Evolutionary conservation across 257 asterid species (phyloP), one percentile per base, ranked within the genome.

Genomic region (Catharanthus roseus): DNA sequence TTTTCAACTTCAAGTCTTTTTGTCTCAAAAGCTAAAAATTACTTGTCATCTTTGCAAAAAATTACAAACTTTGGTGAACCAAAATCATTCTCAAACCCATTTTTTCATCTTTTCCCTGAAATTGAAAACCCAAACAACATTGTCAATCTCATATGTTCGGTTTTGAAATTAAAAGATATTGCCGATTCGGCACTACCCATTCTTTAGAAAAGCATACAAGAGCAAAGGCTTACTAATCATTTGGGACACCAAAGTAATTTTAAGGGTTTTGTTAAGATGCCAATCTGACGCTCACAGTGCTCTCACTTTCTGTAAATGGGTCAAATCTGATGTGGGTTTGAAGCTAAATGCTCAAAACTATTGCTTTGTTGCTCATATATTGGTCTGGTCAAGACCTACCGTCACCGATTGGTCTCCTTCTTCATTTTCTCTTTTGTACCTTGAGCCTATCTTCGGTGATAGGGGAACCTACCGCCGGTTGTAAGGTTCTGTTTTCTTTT

Each of bases 341-440:
- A 49, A 76, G 54, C 85, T 80, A 34, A 73, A 72, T 81, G 69
- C 83, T 10, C 85, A 74, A 24, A 84, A 82, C 66, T 86, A 73
- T 77, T 91, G 91, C 78, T 77, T 84, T 77, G 64, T 89, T 72
- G 67, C 86, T 69, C 97, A 93, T 72, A 81, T 85, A 75, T 73
- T 93, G 81, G 90, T 86, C n/a, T 93, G 95, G 96, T 81, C 88
- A 50, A 84, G 77, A 65, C n/a, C n/a, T n/a, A n/a, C n/a, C n/a
- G n/a, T n/a, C n/a, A n/a, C n/a, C n/a, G n/a, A n/a, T n/a, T n/a
- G n/a, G n/a, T n/a, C n/a, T n/a, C n/a, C n/a, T n/a, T n/a, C n/a
- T n/a, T n/a, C n/a, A n/a, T n/a, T n/a, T n/a, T n/a, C n/a, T n/a
- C n/a, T n/a, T n/a, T n/a, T n/a, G n/a, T n/a, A n/a, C n/a, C n/a